Evolutionary conservation across 2,329 filamentous ascomycete species (phyloP), one percentile per base, ranked within the genome.

Genomic region (Beauveria varroae): DNA sequence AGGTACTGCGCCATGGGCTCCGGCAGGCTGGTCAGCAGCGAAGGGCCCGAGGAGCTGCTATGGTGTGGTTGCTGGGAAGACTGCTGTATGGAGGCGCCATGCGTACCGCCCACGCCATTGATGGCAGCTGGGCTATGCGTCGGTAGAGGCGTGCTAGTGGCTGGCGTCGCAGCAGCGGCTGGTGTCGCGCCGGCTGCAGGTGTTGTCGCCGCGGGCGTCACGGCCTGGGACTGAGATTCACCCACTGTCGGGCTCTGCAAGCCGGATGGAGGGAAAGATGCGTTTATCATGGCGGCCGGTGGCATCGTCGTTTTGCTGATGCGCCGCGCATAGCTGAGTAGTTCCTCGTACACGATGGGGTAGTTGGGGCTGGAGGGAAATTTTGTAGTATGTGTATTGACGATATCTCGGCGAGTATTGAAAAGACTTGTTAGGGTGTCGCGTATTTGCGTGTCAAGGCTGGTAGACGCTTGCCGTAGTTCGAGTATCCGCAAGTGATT

Each of bases 241-340:
- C 69, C 67, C 7, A 68, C 67, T 8, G 64, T 62, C 4, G 73
- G 72, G 0, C 72, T 74, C 53, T 73, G 72, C 5, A 54, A 63
- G 16, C 68, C 71, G 1, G 71, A 69, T 3, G 68, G 64, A 1
- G 71, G 62, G 22, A 71, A 68, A 22, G 75, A 60, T 24, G 74
- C 71, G 64, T 80, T 79, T 14, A 78, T 72, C 54, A 78, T 76
- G 52, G 77, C 76, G 0, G 84, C 84, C 0, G 87, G 87, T 0
- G 91, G 90, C 14, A 91, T 81, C 0, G 91, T 93, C 65, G 87
- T 91, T 71, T 87, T 89, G 72, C 87, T 89, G 69, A 96, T 95
- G 65, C 87, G 86, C 49, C 88, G 87, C 24, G 90, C 91, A 71
- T 91, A 95, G 64, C 79, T 81, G 24, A 96, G 85, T 0, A 96